Base-by-base conservation (phyloP, 306 rosid species). In the Cotoneaster glaucophyllus region DNA sequence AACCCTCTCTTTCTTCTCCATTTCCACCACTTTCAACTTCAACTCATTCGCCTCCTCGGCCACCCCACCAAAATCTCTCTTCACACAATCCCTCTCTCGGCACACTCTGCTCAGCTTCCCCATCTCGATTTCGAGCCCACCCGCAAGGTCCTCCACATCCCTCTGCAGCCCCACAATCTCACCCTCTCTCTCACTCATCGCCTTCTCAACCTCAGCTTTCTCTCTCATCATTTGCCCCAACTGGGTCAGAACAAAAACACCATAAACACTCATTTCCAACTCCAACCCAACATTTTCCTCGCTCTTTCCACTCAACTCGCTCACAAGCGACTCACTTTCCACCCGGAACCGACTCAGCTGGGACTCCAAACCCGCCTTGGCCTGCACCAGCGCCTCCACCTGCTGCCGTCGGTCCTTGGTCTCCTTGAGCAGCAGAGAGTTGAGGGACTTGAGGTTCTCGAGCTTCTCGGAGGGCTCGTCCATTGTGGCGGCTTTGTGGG, bases 371-470 rank as follows among this genome's bases (percentile, higher is more conserved):
- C 79, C 67, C 21, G 79, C 66, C 21, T 89, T 85, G 24, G 69
- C 78, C 14, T 69, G 22, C 4, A 70, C 70, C 31, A 92, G 44
- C 4, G 88, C 68, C 15, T 87, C 81, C 17, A 90, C 77, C 76
- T 83, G 90, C 5, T 71, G 79, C n/a, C 97, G 79, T 37, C 78
- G 77, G 1, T 88, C 80, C 4, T 62, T 2, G 24, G 96, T 84
- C 81, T 92, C 89, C 80, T 85, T 88, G 69, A 95, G 76, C 17
- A 92, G 95, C 29, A 80, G 34, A 15, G 83, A 65, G 69, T 92
- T 95, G 77, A 92, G 87, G n/a, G 87, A 77, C 80, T 88, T 92
- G 81, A 94, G 91, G 56, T 54, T 88, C 79, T 80, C 78, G 39
- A 94, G 61, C 87, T 91, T 88, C 48, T 76, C 77, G 0, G 81